Percentiles rank a stretch among this genome's conserved stretches.
Conservation (phyloP, 768 basidiomycete genomes). For the Pleurotus salmoneostramineus region DNA sequence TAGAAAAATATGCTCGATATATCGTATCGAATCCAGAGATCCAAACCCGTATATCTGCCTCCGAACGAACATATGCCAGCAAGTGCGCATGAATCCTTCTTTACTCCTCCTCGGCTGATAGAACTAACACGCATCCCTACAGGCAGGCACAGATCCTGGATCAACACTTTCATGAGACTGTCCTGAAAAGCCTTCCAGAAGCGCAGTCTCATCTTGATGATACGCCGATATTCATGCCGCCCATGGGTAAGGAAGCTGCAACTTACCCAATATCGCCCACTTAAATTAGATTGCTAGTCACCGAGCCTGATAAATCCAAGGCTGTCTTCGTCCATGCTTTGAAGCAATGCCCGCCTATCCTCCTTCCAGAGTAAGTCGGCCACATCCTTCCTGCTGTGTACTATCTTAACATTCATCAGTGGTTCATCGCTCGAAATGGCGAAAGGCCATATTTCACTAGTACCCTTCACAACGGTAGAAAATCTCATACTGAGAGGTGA, state of each 20-base stretch:
- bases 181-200: conserved; percentile 79
- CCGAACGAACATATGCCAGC: conserved; percentile 78
- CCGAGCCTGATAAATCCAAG: conserved; percentile 68
- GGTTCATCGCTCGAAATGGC: conserved; percentile 71
- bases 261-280: conserved; percentile 8
- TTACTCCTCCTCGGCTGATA: not conserved
- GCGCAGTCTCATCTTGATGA: conserved; percentile 78
- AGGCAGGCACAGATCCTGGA: conserved; percentile 79
- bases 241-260: conserved; percentile 55
- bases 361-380: conserved; percentile 61
- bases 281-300: conserved; percentile 42
- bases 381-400: not conserved
- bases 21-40: conserved; percentile 68
- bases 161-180: conserved; percentile 73
- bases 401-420: conserved; percentile 29
- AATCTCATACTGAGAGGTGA: conserved; percentile 68
- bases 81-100: conserved; percentile 36
- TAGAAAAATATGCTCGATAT: conserved; percentile 83
- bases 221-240: conserved; percentile 60
- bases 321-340: conserved; percentile 84
- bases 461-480: conserved; percentile 75
- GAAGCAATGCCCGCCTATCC: conserved; percentile 60
- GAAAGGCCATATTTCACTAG: conserved; percentile 78
- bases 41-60: conserved; percentile 77
- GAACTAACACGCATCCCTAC: not conserved